Base-by-base conservation (phyloP, 495 filamentous ascomycete genomes). In the Aspergillus affinis region DNA sequence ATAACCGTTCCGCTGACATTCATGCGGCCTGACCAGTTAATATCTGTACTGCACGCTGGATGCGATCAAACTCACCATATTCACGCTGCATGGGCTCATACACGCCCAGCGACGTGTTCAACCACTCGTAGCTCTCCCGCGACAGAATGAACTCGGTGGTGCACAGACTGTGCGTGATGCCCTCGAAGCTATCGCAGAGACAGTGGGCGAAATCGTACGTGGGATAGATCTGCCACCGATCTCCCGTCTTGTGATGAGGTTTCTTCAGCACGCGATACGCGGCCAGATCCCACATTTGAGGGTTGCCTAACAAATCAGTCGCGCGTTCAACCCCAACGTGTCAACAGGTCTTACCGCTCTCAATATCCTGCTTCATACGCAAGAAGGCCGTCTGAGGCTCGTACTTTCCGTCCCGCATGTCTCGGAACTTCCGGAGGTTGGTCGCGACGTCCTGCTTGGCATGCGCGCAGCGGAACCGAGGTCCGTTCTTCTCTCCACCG, bases 381-480 rank as follows among this genome's bases (percentile, higher is more conserved):
- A 98, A 75, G 63, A 90, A 91, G 3, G 92, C 94, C 66, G 91
- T 90, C 63, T 87, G 84, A 2, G 94, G 90, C 69, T 88, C 87
- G 72, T 97, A 98, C 71, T 90, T 87, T 21, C 94, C 95, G 70
- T 93, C 91, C 20, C 86, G 79, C 94, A 98, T 98, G 23, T 84
- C 90, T 51, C 91, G 81, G 72, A 98, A 97, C 64, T 97, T 87
- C 6, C 75, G 62, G 48, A 98, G 71, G 58, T 92, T 95, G 54
- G 91, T 86, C 56, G 92, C 90, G 23, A 84, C 82, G 0, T 85
- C 76, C 61, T 90, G 86, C 9, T 88, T 80, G 36, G 92, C 87
- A 71, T 98, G 90, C 54, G 78, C 75, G 72, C 93, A 98, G 12
- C 87, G 86, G 65, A 82, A 96, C 30, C 94, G 84, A 51, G 84